Evolutionary conservation across 139 green algal species (phyloP).

Genomic region (Gonium pectorale): DNA sequence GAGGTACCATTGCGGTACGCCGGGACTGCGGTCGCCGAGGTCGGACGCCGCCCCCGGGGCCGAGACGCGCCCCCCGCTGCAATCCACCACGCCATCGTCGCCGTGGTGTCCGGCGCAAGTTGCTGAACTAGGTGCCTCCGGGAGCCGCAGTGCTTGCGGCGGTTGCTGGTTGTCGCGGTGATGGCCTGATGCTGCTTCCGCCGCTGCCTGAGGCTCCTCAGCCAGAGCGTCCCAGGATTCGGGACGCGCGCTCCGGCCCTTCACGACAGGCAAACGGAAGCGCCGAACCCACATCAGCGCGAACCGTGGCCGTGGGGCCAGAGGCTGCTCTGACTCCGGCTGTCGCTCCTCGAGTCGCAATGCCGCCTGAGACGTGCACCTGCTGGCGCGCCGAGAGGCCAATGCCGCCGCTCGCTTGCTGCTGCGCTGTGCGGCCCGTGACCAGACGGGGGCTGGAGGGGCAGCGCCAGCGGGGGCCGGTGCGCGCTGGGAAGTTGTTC

Average conservation of each 20-base stretch:
- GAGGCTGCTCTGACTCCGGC: neutral
- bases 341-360: neutral
- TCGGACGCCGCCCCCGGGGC: neutral
- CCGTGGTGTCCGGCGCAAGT: neutral
- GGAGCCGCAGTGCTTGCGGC: neutral
- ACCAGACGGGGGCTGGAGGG: neutral
- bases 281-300: neutral
- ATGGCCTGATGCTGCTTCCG: neutral
- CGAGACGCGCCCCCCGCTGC: no score
- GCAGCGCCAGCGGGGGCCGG: neutral
- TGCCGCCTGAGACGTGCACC: neutral
- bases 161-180: neutral
- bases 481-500: conserved; percentile 21
- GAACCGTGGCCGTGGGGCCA: no score
- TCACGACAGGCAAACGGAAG: neutral
- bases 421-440: neutral
- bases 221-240: no score
- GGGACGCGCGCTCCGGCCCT: neutral
- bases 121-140: neutral
- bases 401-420: neutral
- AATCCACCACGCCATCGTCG: neutral
- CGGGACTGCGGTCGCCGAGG: neutral
- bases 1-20: neutral
- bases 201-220: neutral
- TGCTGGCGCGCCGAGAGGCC: no score